These are phyloP conservation scores for Vicia sativa DNA, from an alignment of 306 rosid species.

Conservation along the genomic window DNA sequence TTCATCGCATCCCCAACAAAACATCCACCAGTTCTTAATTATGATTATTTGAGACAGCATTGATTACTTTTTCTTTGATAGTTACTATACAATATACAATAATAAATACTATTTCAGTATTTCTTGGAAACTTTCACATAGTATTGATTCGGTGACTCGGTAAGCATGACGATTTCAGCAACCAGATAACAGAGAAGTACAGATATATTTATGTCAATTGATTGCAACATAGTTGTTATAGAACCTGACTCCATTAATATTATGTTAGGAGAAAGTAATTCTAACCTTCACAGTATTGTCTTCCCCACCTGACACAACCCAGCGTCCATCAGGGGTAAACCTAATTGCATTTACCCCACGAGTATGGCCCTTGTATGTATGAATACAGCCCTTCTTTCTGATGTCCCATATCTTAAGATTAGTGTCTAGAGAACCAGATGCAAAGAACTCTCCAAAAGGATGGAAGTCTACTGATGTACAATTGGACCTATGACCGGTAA, in stretches of 20 bases:
- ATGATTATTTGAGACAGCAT: conserved; percentile 6
- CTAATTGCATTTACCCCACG: conserved; percentile 98
- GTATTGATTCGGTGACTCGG: conserved; percentile 13
- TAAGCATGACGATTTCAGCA: conserved; percentile 20
- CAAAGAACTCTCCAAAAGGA: conserved; percentile 99
- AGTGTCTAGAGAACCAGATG: conserved; percentile 95
- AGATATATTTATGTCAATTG: conserved; percentile 22
- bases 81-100: conserved; percentile 20
- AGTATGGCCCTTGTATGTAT: conserved; percentile 98
- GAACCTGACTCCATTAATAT: conserved; percentile 20
- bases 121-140: conserved; percentile 16
- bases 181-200: conserved; percentile 28
- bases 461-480: conserved; percentile 97
- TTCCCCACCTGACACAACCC: conserved; percentile 99
- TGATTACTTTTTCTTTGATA: conserved; percentile 14
- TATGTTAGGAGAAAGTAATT: conserved; percentile 36
- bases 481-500: conserved; percentile 96
- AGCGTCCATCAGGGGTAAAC: conserved; percentile 99
- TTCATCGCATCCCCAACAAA: conserved; percentile 29
- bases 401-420: conserved; percentile 99
- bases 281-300: conserved; percentile 97
- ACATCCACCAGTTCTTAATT: conserved; percentile 4
- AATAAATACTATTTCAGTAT: conserved; percentile 11
- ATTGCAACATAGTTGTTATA: conserved; percentile 21
- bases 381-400: conserved; percentile 98